These are phyloP conservation scores for Byssoonygena ceratinophila DNA, from an alignment of 2,329 filamentous ascomycete genomes.

Conservation along the genomic window DNA sequence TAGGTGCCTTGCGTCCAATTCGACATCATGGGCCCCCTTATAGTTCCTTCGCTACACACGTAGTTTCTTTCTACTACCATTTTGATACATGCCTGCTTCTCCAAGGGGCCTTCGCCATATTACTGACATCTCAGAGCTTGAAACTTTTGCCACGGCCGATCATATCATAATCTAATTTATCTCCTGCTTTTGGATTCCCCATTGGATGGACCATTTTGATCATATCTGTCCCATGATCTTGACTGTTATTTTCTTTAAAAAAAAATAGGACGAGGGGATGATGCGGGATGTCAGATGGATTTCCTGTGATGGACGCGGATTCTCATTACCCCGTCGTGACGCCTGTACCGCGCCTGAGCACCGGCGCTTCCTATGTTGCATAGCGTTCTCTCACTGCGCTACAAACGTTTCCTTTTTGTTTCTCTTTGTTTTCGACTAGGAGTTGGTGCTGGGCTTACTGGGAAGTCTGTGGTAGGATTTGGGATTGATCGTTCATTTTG, in stretches of 20 bases:
- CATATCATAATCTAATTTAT: too few species aligned
- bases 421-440: too few species aligned
- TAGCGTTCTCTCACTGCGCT: slow-evolving; percentile 1
- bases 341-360: neutral
- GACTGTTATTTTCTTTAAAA: too few species aligned
- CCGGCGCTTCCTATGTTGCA: neutral
- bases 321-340: neutral
- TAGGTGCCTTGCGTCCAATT: too few species aligned
- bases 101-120: too few species aligned
- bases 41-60: neutral
- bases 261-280: neutral
- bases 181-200: neutral
- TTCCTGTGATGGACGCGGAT: neutral
- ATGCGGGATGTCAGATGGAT: neutral
- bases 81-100: neutral
- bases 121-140: too few species aligned
- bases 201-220: neutral
- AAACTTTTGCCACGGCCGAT: too few species aligned
- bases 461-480: neutral
- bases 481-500: neutral
- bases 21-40: neutral
- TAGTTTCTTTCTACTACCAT: neutral
- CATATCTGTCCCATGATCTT: neutral
- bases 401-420: neutral
- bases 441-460: neutral